Base-by-base conservation (phyloP, 805 yeast species). In the Wickerhamomyces mucosus region DNA sequence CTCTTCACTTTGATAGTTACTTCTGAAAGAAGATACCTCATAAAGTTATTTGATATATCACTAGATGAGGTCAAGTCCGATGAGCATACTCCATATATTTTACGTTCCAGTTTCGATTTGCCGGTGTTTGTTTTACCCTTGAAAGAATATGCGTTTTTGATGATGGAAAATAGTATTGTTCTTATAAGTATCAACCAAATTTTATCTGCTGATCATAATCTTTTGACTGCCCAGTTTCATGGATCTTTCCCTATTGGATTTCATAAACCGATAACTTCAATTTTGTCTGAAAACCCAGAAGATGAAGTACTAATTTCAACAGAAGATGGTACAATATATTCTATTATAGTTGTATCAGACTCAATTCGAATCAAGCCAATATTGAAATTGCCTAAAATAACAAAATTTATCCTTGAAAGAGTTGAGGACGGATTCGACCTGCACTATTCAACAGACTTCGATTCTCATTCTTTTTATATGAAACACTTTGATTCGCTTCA, bases 91-190 rank as follows among this genome's bases (percentile, higher is more conserved):
- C 56, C 61, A 1, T 42, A 69, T 21, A 61, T 71, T 0, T 40
- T 67, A n/a, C 50, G 54, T n/a, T 55, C 51, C 35, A 45, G 48
- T 13, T 65, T 65, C 30, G 56, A 50, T 4, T 39, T 66, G 4
- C 75, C 76, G 0, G 50, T 65, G 6, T 61, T 65, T 31, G 47
- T 63, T 3, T 42, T 65, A 0, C 66, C 75, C 0, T 45, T 65
- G 15, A 47, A 56, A 7, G 50, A 54, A 12, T 50, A 60, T 9
- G 63, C 68, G 20, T 43, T 70, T 15, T 57, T 65, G 35, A 58
- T 68, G 6, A 45, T 50, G 32, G 54, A 56, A 14, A 40, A 51
- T 3, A 51, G 49, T 18, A 31, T 70, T 4, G 43, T 55, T 5
- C 35, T 65, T 0, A 51, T 68, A 3, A 55, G 63, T 5, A 46